phyloP scores from a whole-genome alignment of 2,329 filamentous ascomycete species.

The Arthrocladium fulminans region DNA sequence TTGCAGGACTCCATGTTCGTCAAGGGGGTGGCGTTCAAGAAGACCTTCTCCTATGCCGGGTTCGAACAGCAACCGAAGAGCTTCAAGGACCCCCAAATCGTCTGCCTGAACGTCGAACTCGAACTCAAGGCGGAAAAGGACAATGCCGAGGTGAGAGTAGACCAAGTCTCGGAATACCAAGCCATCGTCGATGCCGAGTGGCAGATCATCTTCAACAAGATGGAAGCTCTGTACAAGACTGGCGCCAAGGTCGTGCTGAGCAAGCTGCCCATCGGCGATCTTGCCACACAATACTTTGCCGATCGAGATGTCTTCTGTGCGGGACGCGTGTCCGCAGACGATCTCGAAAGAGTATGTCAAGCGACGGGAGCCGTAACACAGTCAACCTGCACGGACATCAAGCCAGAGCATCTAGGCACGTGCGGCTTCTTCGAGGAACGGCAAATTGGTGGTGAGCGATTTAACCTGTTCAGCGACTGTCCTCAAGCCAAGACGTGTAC shows the following conservation, averaged over 20 bases:
- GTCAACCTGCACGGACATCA: constrained; percentile 94
- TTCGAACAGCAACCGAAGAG: constrained; percentile 98
- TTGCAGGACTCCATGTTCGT: constrained; percentile 94
- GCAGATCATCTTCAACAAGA: constrained; percentile 99
- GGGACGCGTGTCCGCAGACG: constrained; percentile 79
- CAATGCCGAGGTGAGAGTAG: constrained; percentile 94
- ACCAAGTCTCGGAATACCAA: constrained; percentile 98
- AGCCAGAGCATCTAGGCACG: constrained; percentile 75
- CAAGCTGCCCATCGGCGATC: constrained; percentile 92
- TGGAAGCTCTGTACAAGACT: constrained; percentile 86
- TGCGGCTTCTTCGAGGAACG: constrained; percentile 89
- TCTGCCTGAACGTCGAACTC: constrained; percentile 94
- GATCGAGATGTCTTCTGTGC: constrained; percentile 98
- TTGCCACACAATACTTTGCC: constrained; percentile 91
- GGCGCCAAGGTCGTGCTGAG: constrained; percentile 95
- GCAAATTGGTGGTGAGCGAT: constrained; percentile 93
- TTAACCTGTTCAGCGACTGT: constrained; percentile 98
- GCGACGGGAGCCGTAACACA: constrained; percentile 87
- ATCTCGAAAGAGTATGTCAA: constrained; percentile 92
- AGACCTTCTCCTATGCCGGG: constrained; percentile 97
- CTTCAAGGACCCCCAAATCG: constrained; percentile 89
- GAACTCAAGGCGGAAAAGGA: constrained; percentile 99
- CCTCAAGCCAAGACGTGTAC: constrained; percentile 95
- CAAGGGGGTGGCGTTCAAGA: constrained; percentile 98
- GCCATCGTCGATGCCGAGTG: constrained; percentile 98